Evolutionary conservation across 495 filamentous ascomycete species (phyloP), one percentile per base, ranked within the genome.

Genomic region (Trichoderma orchidacearum): DNA sequence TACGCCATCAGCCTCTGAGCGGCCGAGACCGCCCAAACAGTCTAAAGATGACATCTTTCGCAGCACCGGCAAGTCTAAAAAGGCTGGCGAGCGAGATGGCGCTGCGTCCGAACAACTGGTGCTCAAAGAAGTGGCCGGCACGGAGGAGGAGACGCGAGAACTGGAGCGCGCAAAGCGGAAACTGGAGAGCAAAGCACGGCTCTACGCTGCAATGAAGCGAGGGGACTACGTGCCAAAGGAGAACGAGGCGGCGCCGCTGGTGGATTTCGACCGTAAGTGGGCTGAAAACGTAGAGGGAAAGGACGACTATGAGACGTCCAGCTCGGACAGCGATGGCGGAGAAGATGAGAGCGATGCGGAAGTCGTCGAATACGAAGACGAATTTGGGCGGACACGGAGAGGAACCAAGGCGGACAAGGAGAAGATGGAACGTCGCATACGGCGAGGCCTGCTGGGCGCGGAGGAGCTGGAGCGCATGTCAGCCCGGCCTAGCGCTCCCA

Each of bases 201-300:
- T 90, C 18, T 98, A 98, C 69, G 80, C 84, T 0, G 81, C 85
- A 50, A 81, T 98, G 84, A 91, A 92, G 68, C 73, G 84, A 56
- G 86, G 79, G 57, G 89, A 80, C 58, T 82, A 72, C 70, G 78
- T 76, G 53, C 69, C 70, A 68, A 82, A 81, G 41, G 72, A 73
- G 7, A 76, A 68, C 58, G 76, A 72, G 64, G 72, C 70, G 53
- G 79, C 78, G 62, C 80, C 69, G 8, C 70, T 92, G 21, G 84
- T 98, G 0, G 93, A 98, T 72, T 98, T 97, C 64, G 91, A 96
- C 69, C 75, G 82, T 41, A 98, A 97, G 69, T 96, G 92, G 89
- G 89, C 84, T 0, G 88, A 94, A 61, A 67, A 70, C 32, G 66
- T 81, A 38, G 68, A 69, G 2, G 60, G 60, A 4, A 66, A 64